phyloP scores from a whole-genome alignment of 2,329 filamentous ascomycete genomes.

The Annulohypoxylon truncatum region DNA sequence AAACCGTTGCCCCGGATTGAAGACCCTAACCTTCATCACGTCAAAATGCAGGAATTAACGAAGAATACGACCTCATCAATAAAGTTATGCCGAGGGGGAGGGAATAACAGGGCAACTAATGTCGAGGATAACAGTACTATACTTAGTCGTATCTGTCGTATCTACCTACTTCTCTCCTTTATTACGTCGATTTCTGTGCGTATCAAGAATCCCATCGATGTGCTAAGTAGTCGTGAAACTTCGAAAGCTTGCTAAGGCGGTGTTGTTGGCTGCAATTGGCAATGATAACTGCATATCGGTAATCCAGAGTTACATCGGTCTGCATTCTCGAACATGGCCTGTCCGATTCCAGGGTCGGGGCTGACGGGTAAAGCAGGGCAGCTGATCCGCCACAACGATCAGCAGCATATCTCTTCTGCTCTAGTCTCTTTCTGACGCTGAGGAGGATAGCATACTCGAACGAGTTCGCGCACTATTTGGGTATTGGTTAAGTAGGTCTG shows the following conservation, averaged over 20 bases:
- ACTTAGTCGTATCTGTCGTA: background rate
- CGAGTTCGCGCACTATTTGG: background rate
- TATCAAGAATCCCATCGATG: constrained; percentile 4
- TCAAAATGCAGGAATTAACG: constrained; percentile 4
- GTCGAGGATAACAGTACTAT: background rate
- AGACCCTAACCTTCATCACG: background rate
- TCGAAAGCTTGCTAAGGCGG: constrained; percentile 14
- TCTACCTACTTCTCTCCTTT: background rate
- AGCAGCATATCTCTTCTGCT: background rate
- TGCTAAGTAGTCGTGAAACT: constrained; percentile 17
- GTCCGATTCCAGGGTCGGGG: constrained; percentile 9
- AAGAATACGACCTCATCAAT: background rate
- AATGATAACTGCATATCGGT: constrained; percentile 15
- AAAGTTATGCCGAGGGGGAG: constrained; percentile 6
- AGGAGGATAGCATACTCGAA: background rate
- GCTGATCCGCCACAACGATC: constrained; percentile 9
- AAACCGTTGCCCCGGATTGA: constrained; percentile 8
- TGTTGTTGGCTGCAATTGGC: constrained; percentile 16
- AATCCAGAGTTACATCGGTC: constrained; percentile 27
- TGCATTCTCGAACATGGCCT: constrained; percentile 29
- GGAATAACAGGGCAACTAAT: background rate
- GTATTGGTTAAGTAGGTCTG: background rate
- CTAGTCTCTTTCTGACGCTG: background rate
- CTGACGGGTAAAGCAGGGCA: constrained; percentile 2
- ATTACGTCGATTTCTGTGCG: background rate